phyloP scores from a whole-genome alignment of 495 filamentous ascomycete genomes.

The Annulohypoxylon bovei region DNA sequence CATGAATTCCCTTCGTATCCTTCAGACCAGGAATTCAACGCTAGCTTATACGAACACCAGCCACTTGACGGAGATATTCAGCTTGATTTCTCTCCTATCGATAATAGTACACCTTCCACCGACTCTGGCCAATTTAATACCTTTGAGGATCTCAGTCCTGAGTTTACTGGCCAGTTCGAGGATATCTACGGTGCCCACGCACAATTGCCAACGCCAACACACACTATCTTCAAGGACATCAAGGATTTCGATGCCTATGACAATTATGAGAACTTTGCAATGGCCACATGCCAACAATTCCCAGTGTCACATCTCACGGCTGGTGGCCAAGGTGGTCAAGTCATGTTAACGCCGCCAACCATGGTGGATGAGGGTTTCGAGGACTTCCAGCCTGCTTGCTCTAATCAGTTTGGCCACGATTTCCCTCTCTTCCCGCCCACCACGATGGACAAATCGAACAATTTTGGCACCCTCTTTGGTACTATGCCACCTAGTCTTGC shows the following conservation, averaged over 20 bases:
- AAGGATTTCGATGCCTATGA: slow-evolving; percentile 22
- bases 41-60: slow-evolving; percentile 40
- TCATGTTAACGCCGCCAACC: slow-evolving; percentile 71
- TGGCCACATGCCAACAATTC: slow-evolving; percentile 49
- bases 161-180: slow-evolving; percentile 60
- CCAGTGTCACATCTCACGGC: slow-evolving; percentile 66
- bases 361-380: slow-evolving; percentile 62
- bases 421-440: slow-evolving; percentile 58
- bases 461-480: slow-evolving; percentile 51
- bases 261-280: slow-evolving; percentile 43
- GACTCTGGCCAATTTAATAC: slow-evolving; percentile 58
- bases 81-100: slow-evolving; percentile 61
- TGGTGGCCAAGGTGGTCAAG: slow-evolving; percentile 68
- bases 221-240: slow-evolving; percentile 54
- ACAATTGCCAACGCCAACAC: slow-evolving; percentile 52
- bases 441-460: slow-evolving; percentile 38
- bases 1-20: slow-evolving; percentile 57
- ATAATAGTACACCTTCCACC: slow-evolving; percentile 58
- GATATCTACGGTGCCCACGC: slow-evolving; percentile 65
- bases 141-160: slow-evolving; percentile 56
- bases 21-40: slow-evolving; percentile 49
- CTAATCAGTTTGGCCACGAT: slow-evolving; percentile 52
- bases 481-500: slow-evolving; percentile 50
- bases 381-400: slow-evolving; percentile 50
- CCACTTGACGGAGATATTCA: slow-evolving; percentile 54